Evolutionary conservation across 768 basidiomycete species (phyloP), one percentile per base, ranked within the genome.

Genomic region (Calvatia gigantea): DNA sequence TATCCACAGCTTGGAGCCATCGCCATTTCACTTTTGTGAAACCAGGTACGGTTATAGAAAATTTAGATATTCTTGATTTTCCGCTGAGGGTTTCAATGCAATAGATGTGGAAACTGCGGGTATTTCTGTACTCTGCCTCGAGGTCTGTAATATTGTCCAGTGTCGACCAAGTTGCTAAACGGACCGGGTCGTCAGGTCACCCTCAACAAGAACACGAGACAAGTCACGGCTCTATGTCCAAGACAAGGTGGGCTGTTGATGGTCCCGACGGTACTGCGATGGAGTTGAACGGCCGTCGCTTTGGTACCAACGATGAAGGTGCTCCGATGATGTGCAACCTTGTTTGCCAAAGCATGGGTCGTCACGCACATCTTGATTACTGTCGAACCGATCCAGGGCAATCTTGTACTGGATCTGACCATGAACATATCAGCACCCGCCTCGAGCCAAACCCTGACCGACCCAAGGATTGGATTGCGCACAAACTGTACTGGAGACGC

Each of bases 241-340:
- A 69, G 53, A 79, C 81, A 0, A 71, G 72, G 38, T 86, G 85
- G 85, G 70, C 77, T 0, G 62, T 85, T 3, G 81, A 84, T 50
- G 79, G 77, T 0, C 74, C 75, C 1, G 78, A 82, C 6, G 80
- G 74, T 15, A 73, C 70, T 1, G 64, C 69, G 1, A 53, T 84
- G 0, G 85, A 86, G 58, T 67, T 85, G 2, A 75, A 78, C 54
- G 84, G 84, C 2, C 75, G 75, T 54, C 79, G 73, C 56, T 86
- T 83, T 62, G 79, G 74, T 14, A 59, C 76, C 0, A 73, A 75
- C 21, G 81, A 83, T 48, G 79, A 81, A 39, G 82, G 84, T 6
- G 82, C 82, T 0, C 84, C 84, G 0, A 82, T 85, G 80, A 73
- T 85, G 72, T 85, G 85, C 61, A 84, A 74, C 43, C 70, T 84